These are phyloP conservation scores for Jaltomata sinuosa DNA, from an alignment of 257 asterid species.

Conservation along the genomic window DNA sequence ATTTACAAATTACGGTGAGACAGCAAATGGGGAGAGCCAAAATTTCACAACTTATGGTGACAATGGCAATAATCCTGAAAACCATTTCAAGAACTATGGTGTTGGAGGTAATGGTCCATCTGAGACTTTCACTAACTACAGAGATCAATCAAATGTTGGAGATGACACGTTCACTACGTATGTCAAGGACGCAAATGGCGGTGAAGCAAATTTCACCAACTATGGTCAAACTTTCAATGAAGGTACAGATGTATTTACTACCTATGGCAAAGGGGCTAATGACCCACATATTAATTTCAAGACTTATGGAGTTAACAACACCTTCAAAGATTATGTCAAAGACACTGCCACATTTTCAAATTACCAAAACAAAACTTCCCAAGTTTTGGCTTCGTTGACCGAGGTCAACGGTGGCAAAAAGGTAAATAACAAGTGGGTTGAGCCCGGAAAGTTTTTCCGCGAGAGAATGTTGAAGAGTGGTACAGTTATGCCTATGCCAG, in stretches of 20 bases:
- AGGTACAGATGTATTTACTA: constrained; percentile 63
- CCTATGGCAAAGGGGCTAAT: constrained; percentile 39
- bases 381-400: constrained; percentile 7
- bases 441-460: constrained; percentile 79
- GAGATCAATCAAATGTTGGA: constrained; percentile 69
- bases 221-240: constrained; percentile 66
- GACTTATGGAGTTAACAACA: constrained; percentile 47
- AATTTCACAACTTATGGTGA: constrained; percentile 46
- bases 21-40: constrained; percentile 37
- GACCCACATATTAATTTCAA: constrained; percentile 28
- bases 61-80: constrained; percentile 40
- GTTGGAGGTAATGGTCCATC: constrained; percentile 42
- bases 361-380: constrained; percentile 35
- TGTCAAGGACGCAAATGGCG: constrained; percentile 43
- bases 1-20: constrained; percentile 57
- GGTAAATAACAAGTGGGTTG: constrained; percentile 45
- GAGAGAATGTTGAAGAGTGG: constrained; percentile 66
- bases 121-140: constrained; percentile 45
- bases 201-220: constrained; percentile 28
- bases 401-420: constrained; percentile 16
- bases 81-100: constrained; percentile 49
- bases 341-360: constrained; percentile 31
- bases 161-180: constrained; percentile 62
- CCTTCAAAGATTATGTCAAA: constrained; percentile 56
- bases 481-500: constrained; percentile 76